Percentiles rank a stretch among this genome's conserved stretches.
These are phyloP conservation scores for Xanthoconium purpureum DNA, from an alignment of 768 basidiomycete species.

Conservation along the genomic window DNA sequence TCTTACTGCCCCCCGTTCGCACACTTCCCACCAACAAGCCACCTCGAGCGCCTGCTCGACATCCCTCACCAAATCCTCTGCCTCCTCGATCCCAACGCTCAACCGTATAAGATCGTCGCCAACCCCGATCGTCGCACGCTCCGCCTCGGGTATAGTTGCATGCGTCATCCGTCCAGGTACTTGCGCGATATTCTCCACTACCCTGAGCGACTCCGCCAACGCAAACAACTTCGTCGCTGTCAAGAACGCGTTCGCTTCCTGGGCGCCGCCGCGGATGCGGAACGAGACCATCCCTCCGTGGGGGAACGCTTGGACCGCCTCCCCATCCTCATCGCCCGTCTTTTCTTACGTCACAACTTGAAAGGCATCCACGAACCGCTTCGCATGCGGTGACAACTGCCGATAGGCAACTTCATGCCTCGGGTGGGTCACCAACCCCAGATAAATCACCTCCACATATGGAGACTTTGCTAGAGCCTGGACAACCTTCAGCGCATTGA, in stretches of 20 bases:
- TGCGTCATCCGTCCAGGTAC: conserved; percentile 90
- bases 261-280: conserved; percentile 50
- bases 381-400: conserved; percentile 67
- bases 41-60: conserved; percentile 28
- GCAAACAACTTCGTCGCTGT: conserved; percentile 64
- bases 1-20: background rate
- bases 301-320: conserved; percentile 56
- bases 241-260: conserved; percentile 65
- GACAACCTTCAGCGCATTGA: conserved; percentile 78
- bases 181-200: conserved; percentile 89
- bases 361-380: conserved; percentile 53
- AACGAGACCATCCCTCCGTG: conserved; percentile 89
- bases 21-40: conserved; percentile 8
- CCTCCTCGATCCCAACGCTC: conserved; percentile 87
- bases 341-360: background rate
- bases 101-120: conserved; percentile 75
- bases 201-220: conserved; percentile 87
- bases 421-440: conserved; percentile 68
- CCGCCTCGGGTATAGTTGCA: conserved; percentile 64
- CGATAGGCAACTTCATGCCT: conserved; percentile 61
- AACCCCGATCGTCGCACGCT: conserved; percentile 71
- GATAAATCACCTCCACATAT: conserved; percentile 83
- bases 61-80: conserved; percentile 63
- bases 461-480: conserved; percentile 50
- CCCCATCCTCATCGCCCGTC: too few relatives aligned